phyloP scores from a whole-genome alignment of 2,329 filamentous ascomycete species.

The Aspergillus luchuensis region DNA sequence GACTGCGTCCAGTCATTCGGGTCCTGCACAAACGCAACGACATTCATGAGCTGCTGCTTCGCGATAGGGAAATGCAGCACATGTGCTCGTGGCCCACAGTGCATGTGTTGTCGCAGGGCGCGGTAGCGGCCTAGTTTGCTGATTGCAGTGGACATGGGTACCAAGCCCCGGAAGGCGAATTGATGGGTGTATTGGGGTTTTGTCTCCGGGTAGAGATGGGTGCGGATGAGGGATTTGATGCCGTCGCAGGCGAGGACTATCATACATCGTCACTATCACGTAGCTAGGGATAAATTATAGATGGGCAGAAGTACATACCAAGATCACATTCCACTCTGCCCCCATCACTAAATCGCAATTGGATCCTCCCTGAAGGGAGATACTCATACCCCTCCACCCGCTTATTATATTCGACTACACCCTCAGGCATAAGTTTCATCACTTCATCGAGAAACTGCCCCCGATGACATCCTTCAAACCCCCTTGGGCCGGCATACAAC shows the following conservation, averaged over 20 bases:
- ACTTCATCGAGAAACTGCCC: conserved; percentile 47
- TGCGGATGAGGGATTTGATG: conserved; percentile 59
- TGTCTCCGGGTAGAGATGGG: conserved; percentile 52
- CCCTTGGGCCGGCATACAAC: conserved; percentile 16
- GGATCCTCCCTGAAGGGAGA: conserved; percentile 23
- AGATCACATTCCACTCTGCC: conserved; percentile 46
- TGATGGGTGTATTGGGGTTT: conserved; percentile 58
- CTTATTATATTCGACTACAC: conserved; percentile 40
- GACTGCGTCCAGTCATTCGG: conserved; percentile 20
- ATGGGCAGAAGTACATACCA: conserved; percentile 10
- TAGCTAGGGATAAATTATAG: not conserved
- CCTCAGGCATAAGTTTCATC: conserved; percentile 43
- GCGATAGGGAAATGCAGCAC: conserved; percentile 56
- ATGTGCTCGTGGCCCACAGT: conserved; percentile 60
- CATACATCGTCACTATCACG: not conserved
- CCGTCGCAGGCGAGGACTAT: conserved; percentile 62
- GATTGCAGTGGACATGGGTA: conserved; percentile 60
- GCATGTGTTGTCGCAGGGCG: conserved; percentile 56
- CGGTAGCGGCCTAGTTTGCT: conserved; percentile 53
- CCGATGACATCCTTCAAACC: conserved; percentile 37
- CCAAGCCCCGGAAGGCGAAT: conserved; percentile 63
- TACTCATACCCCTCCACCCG: conserved; percentile 36
- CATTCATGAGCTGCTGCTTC: conserved; percentile 24
- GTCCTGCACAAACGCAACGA: conserved; percentile 29
- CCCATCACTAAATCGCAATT: conserved; percentile 50